A percentile compares a stretch with the other conserved stretches of the same genome.
These are phyloP conservation scores for Coniochaeta pulveracea DNA, from an alignment of 2,329 filamentous ascomycete genomes.

Conservation along the genomic window DNA sequence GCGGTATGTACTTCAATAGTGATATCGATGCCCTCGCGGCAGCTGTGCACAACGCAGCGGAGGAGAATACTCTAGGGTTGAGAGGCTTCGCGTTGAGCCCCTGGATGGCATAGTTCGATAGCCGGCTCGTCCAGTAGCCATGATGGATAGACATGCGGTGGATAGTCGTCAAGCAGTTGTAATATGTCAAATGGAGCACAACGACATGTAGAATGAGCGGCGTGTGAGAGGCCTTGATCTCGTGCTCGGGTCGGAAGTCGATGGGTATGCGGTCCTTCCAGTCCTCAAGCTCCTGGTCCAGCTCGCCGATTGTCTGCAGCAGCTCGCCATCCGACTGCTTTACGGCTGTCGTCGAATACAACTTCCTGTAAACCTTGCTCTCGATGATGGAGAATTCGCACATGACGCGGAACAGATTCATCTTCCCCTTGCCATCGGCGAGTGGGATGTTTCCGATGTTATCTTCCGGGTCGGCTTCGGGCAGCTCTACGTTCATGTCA, in stretches of 20 bases:
- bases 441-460: slow-evolving; percentile 92
- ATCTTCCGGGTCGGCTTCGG: slow-evolving; percentile 79
- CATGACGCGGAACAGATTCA: slow-evolving; percentile 91
- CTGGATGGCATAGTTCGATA: slow-evolving; percentile 92
- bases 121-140: slow-evolving; percentile 91
- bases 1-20: slow-evolving; percentile 88
- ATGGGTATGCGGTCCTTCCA: slow-evolving; percentile 96
- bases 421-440: slow-evolving; percentile 77
- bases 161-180: slow-evolving; percentile 95
- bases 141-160: slow-evolving; percentile 98
- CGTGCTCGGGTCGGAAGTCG: slow-evolving; percentile 93
- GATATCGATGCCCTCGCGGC: slow-evolving; percentile 89
- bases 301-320: slow-evolving; percentile 87
- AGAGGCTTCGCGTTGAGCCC: slow-evolving; percentile 82
- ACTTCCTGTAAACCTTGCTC: slow-evolving; percentile 81
- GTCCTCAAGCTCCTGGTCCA: slow-evolving; percentile 79
- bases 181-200: slow-evolving; percentile 91
- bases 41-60: slow-evolving; percentile 82
- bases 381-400: slow-evolving; percentile 87
- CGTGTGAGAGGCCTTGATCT: slow-evolving; percentile 86
- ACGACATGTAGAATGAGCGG: slow-evolving; percentile 91
- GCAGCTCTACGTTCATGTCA: slow-evolving; percentile 90
- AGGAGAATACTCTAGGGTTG: slow-evolving; percentile 90
- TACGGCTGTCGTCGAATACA: slow-evolving; percentile 87
- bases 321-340: slow-evolving; percentile 89